Evolutionary conservation across 257 asterid species (phyloP), one percentile per base, ranked within the genome.

Genomic region (Echium plantagineum): DNA sequence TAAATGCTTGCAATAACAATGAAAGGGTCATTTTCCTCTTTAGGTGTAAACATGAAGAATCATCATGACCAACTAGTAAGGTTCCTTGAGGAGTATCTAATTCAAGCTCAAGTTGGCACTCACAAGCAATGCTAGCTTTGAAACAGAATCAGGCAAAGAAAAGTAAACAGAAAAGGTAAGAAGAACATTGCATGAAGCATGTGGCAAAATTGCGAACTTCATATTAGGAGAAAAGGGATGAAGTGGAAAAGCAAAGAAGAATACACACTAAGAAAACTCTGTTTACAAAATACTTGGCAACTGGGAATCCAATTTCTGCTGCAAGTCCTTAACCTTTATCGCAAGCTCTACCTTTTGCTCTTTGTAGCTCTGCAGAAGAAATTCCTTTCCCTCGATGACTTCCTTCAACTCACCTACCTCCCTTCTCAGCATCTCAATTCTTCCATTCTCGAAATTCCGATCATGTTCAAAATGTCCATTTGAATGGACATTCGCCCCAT

Each of bases 311-410:
- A 91, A 64, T 75, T 86, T 82, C 67, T 76, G 83, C 73, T 91
- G 96, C 78, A 90, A 63, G 65, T 87, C 96, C 72, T 78, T 82
- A 60, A 91, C 69, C 85, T 85, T 88, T 65, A 73, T 12, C 1
- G 96, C 81, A 59, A 90, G 85, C 85, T 90, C 96, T 4, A 73
- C 63, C 64, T 81, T 91, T 65, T 91, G 98, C 72, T 82, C 96
- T 84, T 87, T 87, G 72, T 91, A 91, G 76, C 76, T 91, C 67
- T 73, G 89, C 72, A 91, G 73, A 77, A 87, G 74, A 78, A 83
- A 91, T 67, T 91, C 90, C 71, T 87, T 90, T 61, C 96, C 95
- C 4, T 85, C 93, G 10, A 83, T 82, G 72, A 87, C 64, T 67
- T 91, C 96, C 73, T 78, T 91, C 74, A 87, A 70, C 71, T 91